Conservation (phyloP, 306 rosid genomes). For the Arachis stenosperma region DNA sequence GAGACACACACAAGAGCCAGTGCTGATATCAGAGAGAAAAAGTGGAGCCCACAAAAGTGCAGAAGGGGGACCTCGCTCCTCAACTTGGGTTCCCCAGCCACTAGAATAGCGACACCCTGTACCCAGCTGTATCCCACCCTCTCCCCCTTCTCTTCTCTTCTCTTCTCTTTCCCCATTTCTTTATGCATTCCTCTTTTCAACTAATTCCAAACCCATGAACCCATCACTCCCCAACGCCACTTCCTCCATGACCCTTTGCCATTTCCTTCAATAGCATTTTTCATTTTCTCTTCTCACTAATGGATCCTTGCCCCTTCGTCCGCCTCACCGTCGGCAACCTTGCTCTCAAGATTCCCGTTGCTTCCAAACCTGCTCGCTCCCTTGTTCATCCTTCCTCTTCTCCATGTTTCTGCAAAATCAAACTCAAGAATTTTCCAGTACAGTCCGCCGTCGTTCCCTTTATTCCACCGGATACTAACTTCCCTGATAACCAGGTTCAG, state of each 20-base stretch:
- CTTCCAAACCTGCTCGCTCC: constrained; percentile 73
- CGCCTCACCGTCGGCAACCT: constrained; percentile 66
- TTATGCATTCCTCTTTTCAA: background rate
- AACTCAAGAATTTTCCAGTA: constrained; percentile 58
- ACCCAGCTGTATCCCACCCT: constrained; percentile 69
- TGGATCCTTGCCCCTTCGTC: constrained; percentile 89
- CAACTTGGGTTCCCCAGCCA: constrained; percentile 52
- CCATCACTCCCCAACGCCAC: constrained; percentile 4
- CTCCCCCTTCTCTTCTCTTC: background rate
- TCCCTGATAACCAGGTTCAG: constrained; percentile 50
- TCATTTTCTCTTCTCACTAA: background rate
- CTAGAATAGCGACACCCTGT: constrained; percentile 60
- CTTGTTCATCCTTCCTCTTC: constrained; percentile 77
- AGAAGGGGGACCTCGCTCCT: constrained; percentile 29
- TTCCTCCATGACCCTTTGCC: background rate
- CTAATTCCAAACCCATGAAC: constrained; percentile 2
- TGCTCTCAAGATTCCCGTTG: constrained; percentile 77
- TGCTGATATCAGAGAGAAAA: constrained; percentile 17
- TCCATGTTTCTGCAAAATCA: constrained; percentile 76
- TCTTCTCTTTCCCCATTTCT: background rate
- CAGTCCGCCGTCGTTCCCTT: constrained; percentile 70
- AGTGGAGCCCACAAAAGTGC: constrained; percentile 45
- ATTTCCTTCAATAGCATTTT: background rate
- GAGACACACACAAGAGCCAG: background rate
- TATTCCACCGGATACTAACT: constrained; percentile 46